Evolutionary conservation across 768 basidiomycete species (phyloP).

Genomic region (Phanerochaete sordida): DNA sequence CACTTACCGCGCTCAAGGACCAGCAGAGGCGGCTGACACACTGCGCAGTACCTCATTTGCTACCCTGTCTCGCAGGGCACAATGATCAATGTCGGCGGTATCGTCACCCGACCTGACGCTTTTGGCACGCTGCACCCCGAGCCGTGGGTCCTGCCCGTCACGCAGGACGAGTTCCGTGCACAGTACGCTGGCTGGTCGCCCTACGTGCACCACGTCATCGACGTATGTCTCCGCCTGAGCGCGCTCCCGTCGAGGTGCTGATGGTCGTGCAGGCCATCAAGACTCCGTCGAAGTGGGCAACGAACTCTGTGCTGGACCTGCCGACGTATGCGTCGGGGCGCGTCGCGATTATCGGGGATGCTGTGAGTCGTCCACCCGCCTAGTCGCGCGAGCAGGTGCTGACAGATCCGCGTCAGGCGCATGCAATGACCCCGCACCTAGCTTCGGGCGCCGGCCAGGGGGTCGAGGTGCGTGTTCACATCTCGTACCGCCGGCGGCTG

Average conservation of each 20-base stretch:
- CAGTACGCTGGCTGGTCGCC: slow-evolving; percentile 20
- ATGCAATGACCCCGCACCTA: slow-evolving; percentile 16
- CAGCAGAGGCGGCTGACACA: background rate
- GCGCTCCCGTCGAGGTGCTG: background rate
- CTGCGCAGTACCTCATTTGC: slow-evolving; percentile 32
- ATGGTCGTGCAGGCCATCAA: slow-evolving; percentile 8
- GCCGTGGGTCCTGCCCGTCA: slow-evolving; percentile 14
- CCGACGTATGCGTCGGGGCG: slow-evolving; percentile 21
- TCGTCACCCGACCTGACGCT: slow-evolving; percentile 14
- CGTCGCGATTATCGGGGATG: slow-evolving; percentile 26
- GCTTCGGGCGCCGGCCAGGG: slow-evolving; percentile 15
- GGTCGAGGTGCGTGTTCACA: no score
- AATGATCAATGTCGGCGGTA: slow-evolving; percentile 21
- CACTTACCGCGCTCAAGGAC: background rate
- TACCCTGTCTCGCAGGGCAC: slow-evolving; percentile 23
- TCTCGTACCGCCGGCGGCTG: no score
- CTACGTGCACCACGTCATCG: slow-evolving; percentile 14
- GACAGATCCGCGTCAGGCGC: background rate
- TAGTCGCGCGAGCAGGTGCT: background rate
- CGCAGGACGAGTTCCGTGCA: slow-evolving; percentile 15
- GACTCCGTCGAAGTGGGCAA: slow-evolving; percentile 18
- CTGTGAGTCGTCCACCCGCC: slow-evolving; percentile 15
- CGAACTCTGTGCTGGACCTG: slow-evolving; percentile 16
- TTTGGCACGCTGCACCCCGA: slow-evolving; percentile 19
- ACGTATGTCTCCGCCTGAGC: slow-evolving; percentile 16